phyloP scores from a whole-genome alignment of 345 rosid species.

The Geranium rotundifolium region DNA sequence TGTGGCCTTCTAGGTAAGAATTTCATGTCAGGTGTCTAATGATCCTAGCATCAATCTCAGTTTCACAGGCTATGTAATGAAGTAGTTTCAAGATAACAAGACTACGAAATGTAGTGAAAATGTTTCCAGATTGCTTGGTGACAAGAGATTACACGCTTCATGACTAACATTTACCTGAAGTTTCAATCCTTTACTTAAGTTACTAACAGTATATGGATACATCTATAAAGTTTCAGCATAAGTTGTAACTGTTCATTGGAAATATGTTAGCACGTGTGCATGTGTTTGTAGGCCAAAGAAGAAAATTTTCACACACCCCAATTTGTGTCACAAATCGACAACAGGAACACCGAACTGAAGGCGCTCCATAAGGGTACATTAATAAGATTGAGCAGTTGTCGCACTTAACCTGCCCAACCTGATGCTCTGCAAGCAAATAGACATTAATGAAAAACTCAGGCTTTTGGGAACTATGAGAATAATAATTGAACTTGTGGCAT shows the following conservation, averaged over 20 bases:
- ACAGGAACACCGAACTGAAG: constrained; percentile 69
- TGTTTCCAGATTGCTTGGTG: neutral
- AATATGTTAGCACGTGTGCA: neutral
- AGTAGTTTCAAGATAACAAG: neutral
- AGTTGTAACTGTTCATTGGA: too few relatives aligned
- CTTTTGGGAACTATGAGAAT: neutral
- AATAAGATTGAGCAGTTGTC: constrained; percentile 44
- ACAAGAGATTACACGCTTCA: neutral
- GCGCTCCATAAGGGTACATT: constrained; percentile 81
- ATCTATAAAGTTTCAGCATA: neutral
- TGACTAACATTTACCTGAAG: neutral
- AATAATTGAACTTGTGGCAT: neutral
- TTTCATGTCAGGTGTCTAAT: neutral
- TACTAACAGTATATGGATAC: neutral
- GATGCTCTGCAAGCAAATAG: constrained; percentile 39
- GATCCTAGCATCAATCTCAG: neutral
- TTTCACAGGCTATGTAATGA: neutral
- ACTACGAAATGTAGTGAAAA: neutral
- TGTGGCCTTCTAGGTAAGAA: neutral
- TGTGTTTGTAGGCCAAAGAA: too few relatives aligned
- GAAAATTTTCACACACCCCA: constrained; percentile 35
- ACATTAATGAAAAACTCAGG: neutral
- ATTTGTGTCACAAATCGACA: constrained; percentile 66
- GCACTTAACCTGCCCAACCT: constrained; percentile 70
- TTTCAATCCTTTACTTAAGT: neutral